Percentiles rank a stretch among this genome's conserved stretches.
phyloP scores from a whole-genome alignment of 331 rosid genomes.

The Acacia concinna region DNA sequence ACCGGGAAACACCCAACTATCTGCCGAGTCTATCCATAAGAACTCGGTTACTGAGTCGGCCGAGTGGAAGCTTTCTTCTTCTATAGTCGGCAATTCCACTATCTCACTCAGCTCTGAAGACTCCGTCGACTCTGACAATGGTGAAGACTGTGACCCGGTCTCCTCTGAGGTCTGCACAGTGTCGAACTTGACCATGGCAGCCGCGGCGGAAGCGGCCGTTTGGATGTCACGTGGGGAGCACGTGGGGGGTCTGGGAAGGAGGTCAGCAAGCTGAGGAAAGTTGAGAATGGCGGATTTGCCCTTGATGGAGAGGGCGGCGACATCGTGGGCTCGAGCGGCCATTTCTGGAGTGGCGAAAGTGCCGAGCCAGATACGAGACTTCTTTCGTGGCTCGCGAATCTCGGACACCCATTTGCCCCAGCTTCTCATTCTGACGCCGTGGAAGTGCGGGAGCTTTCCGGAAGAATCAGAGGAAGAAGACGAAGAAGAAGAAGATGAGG shows the following conservation, averaged over 20 bases:
- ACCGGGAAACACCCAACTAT: constrained; percentile 58
- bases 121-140: constrained; percentile 34
- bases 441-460: constrained; percentile 52
- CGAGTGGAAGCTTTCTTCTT: constrained; percentile 45
- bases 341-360: constrained; percentile 67
- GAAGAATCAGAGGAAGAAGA: neutral
- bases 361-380: constrained; percentile 88
- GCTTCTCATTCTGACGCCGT: constrained; percentile 71
- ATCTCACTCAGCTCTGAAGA: constrained; percentile 61
- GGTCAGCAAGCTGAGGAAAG: constrained; percentile 52
- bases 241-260: constrained; percentile 63
- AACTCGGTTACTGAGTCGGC: constrained; percentile 43
- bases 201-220: constrained; percentile 69
- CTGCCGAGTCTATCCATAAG: constrained; percentile 45
- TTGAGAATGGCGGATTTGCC: constrained; percentile 75
- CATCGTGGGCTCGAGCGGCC: constrained; percentile 92
- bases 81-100: constrained; percentile 71
- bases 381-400: constrained; percentile 84
- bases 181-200: constrained; percentile 54
- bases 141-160: constrained; percentile 3
- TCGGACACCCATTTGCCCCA: constrained; percentile 98
- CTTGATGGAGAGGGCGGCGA: constrained; percentile 66
- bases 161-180: neutral
- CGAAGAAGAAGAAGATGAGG: neutral
- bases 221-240: constrained; percentile 61